A percentile compares a stretch with the other conserved stretches of the same genome.
Evolutionary conservation across 169 alveolate genomes (phyloP).

Genomic region (Plasmodium yoelii): DNA sequence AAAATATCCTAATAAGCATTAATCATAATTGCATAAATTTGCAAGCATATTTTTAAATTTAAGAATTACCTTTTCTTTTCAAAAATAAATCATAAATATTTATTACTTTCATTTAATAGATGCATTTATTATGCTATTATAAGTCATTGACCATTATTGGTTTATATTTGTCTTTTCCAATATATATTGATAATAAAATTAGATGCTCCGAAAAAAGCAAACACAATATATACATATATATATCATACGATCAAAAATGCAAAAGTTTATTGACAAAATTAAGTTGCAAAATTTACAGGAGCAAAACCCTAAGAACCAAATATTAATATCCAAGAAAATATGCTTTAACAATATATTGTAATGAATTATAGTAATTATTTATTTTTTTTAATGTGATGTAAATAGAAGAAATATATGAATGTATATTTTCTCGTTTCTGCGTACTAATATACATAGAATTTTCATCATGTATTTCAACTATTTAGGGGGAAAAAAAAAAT

Average conservation of each 20-base stretch:
- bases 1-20: constrained; percentile 19
- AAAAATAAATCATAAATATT: not conserved
- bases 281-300: constrained; percentile 57
- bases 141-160: not conserved
- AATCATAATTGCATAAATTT: constrained; percentile 9
- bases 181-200: no score
- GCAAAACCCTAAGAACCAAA: constrained; percentile 21
- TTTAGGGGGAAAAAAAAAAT: constrained; percentile 54
- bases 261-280: constrained; percentile 70
- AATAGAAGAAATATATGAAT: constrained; percentile 5
- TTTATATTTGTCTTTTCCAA: no score
- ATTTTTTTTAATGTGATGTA: not conserved
- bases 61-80: not conserved
- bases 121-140: not conserved
- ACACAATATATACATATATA: not conserved
- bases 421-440: not conserved
- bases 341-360: constrained; percentile 60
- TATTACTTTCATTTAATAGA: not conserved
- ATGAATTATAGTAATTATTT: not conserved
- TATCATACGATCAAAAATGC: constrained; percentile 16
- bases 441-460: not conserved
- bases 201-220: not conserved
- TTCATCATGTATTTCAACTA: not conserved
- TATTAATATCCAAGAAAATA: constrained; percentile 41
- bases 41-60: not conserved